A percentile compares a stretch with the other conserved stretches of the same genome.
These are phyloP conservation scores for Asterionellopsis glacialis DNA, from an alignment of 108 stramenopile species.

Conservation along the genomic window DNA sequence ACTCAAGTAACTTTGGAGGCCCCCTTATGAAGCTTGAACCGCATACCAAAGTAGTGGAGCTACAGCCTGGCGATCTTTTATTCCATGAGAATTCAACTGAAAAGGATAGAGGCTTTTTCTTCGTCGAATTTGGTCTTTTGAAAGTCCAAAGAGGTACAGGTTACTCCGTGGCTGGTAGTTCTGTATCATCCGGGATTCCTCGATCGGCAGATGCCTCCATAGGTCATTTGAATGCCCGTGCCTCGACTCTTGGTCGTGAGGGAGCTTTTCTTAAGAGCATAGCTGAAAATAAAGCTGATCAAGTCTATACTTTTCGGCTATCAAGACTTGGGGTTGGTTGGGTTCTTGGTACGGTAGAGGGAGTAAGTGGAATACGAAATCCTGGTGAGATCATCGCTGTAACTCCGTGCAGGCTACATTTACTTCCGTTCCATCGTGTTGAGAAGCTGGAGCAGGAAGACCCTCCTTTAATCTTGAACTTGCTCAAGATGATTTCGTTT, in stretches of 20 bases:
- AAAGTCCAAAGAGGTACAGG: slow-evolving; percentile 15
- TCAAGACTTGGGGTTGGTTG: slow-evolving; percentile 70
- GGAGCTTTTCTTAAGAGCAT: slow-evolving; percentile 16
- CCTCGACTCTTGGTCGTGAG: slow-evolving; percentile 20
- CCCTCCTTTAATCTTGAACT: slow-evolving; percentile 42
- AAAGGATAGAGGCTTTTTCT: slow-evolving; percentile 51
- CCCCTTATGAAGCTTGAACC: slow-evolving; percentile 35
- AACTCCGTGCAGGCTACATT: slow-evolving; percentile 55
- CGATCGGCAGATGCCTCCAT: slow-evolving; percentile 13
- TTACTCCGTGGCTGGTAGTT: background rate
- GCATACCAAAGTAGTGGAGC: slow-evolving; percentile 35
- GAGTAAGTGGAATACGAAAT: slow-evolving; percentile 16
- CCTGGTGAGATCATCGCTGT: slow-evolving; percentile 28
- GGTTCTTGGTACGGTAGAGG: slow-evolving; percentile 39
- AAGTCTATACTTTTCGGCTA: slow-evolving; percentile 52
- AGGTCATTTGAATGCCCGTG: slow-evolving; percentile 28
- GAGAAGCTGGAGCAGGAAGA: slow-evolving; percentile 42
- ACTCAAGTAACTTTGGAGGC: slow-evolving; percentile 21
- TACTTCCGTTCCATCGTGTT: slow-evolving; percentile 41
- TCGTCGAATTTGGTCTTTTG: slow-evolving; percentile 58
- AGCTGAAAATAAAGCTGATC: slow-evolving; percentile 14
- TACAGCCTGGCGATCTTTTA: slow-evolving; percentile 40
- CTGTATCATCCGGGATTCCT: background rate
- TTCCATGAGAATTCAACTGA: slow-evolving; percentile 23
- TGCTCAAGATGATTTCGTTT: slow-evolving; percentile 60